Percentiles rank a stretch among this genome's conserved stretches.
phyloP scores from a whole-genome alignment of 2,329 filamentous ascomycete species.

The Colletotrichum echinochloae region DNA sequence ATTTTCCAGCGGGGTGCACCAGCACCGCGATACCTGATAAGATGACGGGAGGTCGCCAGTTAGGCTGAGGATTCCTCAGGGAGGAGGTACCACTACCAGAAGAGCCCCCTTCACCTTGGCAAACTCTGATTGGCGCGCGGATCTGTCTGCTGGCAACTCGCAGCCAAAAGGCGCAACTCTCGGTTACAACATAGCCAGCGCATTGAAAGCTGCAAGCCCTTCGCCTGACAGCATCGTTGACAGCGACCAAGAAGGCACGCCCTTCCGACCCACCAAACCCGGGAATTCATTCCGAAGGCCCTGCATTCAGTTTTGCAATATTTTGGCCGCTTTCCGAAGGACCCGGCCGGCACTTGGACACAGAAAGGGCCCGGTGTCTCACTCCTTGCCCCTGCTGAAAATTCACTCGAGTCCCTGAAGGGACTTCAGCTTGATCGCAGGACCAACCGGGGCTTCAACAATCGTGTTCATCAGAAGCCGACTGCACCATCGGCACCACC shows the following conservation, averaged over 20 bases:
- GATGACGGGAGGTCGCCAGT: slow-evolving; percentile 3
- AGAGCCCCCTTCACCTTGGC: background rate
- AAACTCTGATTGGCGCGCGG: slow-evolving; percentile 16
- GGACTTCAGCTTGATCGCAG: slow-evolving; percentile 3
- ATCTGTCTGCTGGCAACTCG: background rate
- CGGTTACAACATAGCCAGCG: background rate
- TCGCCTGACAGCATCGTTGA: slow-evolving; percentile 6
- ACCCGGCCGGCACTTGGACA: background rate
- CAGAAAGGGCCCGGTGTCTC: slow-evolving; percentile 14
- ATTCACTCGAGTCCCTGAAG: slow-evolving; percentile 11
- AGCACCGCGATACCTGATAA: slow-evolving; percentile 18
- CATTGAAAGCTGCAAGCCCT: slow-evolving; percentile 9
- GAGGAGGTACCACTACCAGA: background rate
- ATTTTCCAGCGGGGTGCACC: background rate
- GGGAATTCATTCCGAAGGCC: background rate
- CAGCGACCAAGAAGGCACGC: slow-evolving; percentile 13
- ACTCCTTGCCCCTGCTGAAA: slow-evolving; percentile 33
- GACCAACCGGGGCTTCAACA: slow-evolving; percentile 2
- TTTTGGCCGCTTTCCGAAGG: background rate
- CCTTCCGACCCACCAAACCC: background rate
- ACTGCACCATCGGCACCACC: background rate
- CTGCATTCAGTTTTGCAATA: background rate
- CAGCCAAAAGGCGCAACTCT: slow-evolving; percentile 16
- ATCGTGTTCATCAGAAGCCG: slow-evolving; percentile 5
- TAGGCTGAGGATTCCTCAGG: background rate